phyloP scores from a whole-genome alignment of 495 filamentous ascomycete species.

The Lasiosphaeriaceae sp. region DNA sequence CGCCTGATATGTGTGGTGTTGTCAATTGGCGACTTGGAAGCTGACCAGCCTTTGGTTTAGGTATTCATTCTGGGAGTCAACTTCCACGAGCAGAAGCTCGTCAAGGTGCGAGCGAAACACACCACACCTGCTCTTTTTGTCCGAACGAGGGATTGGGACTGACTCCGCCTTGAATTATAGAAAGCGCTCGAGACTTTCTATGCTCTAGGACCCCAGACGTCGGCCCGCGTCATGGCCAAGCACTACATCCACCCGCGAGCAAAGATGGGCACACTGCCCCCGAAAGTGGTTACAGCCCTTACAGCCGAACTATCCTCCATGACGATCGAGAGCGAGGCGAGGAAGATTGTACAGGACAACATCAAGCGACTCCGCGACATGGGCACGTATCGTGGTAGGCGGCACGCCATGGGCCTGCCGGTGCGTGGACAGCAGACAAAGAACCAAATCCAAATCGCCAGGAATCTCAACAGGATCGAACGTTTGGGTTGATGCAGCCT shows the following conservation, averaged over 20 bases:
- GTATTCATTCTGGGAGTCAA: slow-evolving; percentile 81
- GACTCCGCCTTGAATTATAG: slow-evolving; percentile 42
- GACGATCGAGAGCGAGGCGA: slow-evolving; percentile 90
- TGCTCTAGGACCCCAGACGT: slow-evolving; percentile 71
- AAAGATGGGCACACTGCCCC: slow-evolving; percentile 64
- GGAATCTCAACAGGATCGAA: slow-evolving; percentile 76
- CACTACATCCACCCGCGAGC: slow-evolving; percentile 80
- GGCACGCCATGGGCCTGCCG: slow-evolving; percentile 86
- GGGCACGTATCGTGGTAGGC: slow-evolving; percentile 80
- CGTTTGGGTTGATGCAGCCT: slow-evolving; percentile 46
- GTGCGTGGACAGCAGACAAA: slow-evolving; percentile 85
- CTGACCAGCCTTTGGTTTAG: slow-evolving; percentile 32
- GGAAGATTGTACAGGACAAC: slow-evolving; percentile 71
- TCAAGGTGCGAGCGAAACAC: slow-evolving; percentile 61
- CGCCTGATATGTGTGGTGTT: no score
- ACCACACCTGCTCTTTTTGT: background rate
- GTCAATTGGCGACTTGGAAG: no score
- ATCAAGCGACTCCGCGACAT: slow-evolving; percentile 86
- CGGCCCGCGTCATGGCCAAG: slow-evolving; percentile 74
- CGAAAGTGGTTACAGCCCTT: slow-evolving; percentile 70
- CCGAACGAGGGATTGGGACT: background rate
- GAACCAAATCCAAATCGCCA: slow-evolving; percentile 74
- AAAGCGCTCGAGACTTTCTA: slow-evolving; percentile 87
- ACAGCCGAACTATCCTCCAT: slow-evolving; percentile 82
- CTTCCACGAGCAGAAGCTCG: slow-evolving; percentile 76